Percentiles rank a stretch among this genome's conserved stretches.
These are phyloP conservation scores for Ambrosia trifida DNA, from an alignment of 129 eudicot genomes.

Conservation along the genomic window DNA sequence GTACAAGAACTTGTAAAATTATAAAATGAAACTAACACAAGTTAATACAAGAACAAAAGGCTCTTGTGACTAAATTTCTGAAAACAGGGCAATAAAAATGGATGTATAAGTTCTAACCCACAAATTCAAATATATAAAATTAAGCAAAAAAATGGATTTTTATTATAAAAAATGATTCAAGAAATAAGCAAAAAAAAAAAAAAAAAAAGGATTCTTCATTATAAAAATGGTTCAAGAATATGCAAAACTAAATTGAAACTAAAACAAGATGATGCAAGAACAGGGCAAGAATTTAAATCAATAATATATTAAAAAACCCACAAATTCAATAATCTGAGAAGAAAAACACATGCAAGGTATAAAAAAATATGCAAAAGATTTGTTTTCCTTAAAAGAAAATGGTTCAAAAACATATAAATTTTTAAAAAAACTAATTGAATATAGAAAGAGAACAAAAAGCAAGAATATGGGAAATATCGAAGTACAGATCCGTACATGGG, in stretches of 20 bases:
- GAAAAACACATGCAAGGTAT: not conserved
- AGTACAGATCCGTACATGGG: constrained; percentile 24
- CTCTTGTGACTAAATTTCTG: too few species aligned
- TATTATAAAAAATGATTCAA: too few species aligned
- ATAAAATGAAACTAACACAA: too few species aligned
- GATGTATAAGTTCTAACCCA: too few species aligned
- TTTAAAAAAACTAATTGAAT: not conserved
- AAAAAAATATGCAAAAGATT: not conserved
- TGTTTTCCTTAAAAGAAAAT: not conserved
- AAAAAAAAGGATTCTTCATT: too few species aligned
- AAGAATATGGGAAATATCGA: constrained; percentile 15
- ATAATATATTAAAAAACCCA: not conserved
- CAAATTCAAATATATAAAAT: too few species aligned
- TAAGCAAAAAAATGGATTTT: too few species aligned
- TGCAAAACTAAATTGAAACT: not conserved
- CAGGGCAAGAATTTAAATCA: constrained; percentile 2
- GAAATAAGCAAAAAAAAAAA: too few species aligned
- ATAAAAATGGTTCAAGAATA: not conserved
- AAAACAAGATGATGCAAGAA: not conserved
- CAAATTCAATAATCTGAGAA: not conserved
- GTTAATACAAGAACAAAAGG: too few species aligned
- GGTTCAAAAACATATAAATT: not conserved
- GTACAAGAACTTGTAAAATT: too few species aligned
- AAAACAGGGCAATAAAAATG: too few species aligned
- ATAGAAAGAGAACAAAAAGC: not conserved